Evolutionary conservation across 2,329 filamentous ascomycete genomes (phyloP), one percentile per base, ranked within the genome.

Genomic region (Fusarium anguioides): DNA sequence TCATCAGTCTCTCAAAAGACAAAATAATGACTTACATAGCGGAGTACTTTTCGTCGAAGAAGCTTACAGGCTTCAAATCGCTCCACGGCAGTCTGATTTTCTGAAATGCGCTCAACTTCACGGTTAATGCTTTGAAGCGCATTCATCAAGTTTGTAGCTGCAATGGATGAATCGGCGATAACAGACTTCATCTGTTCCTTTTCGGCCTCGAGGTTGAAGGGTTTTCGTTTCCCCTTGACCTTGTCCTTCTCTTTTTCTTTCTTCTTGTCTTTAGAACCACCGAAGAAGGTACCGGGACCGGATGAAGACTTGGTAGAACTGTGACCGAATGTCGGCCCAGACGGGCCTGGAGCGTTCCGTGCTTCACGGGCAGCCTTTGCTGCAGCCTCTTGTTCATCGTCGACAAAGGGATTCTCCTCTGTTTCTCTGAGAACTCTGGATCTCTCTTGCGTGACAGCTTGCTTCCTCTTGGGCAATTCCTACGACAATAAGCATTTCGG

Each of bases 121-220:
- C 96, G 89, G 76, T 98, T 97, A 80, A 97, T 94, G 52, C 91
- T 89, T 76, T 96, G 94, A 35, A 99, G 83, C 2, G 90, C 88
- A 74, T 99, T 98, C 75, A 90, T 85, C 36, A 99, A 83, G 75
- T 97, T 97, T 0, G 92, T 97, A n/a, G 93, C 90, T 5, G 94
- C 92, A 36, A 98, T 92, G 1, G 93, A 94, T 0, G 94, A 89
- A 44, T 95, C 92, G 5, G 95, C 96, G 66, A 99, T 94, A n/a
- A 90, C 88, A 64, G 90, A 88, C 68, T 97, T 90, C 82, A 99
- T 94, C 61, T 91, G 85, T 1, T 92, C 91, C 77, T 95, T 95
- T 77, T 98, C 96, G 36, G 88, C 90, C 71, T 96, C 92, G 1
- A 98, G 83, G 75, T 91, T 93, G 82, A 98, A 97, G 1, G 87